Percentiles rank a stretch among this genome's conserved stretches.
phyloP scores from a whole-genome alignment of 139 green algal species.

The Chlorella sp. region DNA sequence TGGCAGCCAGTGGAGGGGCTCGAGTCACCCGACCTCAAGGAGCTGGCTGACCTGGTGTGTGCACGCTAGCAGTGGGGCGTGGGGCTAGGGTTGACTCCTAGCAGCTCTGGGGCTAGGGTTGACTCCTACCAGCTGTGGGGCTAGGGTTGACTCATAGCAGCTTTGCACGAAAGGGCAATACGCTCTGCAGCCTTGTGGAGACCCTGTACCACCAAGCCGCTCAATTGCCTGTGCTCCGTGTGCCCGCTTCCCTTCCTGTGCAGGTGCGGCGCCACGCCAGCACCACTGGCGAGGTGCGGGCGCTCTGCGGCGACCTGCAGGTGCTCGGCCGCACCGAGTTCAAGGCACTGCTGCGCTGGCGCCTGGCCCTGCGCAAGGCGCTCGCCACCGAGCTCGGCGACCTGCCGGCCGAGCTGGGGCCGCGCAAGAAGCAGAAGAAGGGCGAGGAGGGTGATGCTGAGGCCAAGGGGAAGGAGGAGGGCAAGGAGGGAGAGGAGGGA shows the following conservation, averaged over 20 bases:
- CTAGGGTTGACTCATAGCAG: too few relatives aligned
- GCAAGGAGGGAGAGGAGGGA: background rate
- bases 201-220: too few relatives aligned
- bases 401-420: background rate
- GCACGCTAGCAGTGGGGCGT: too few relatives aligned
- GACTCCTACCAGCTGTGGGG: too few relatives aligned
- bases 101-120: too few relatives aligned
- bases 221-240: too few relatives aligned
- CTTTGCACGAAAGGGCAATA: too few relatives aligned
- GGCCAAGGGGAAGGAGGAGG: slow-evolving; percentile 1
- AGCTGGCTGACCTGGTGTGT: slow-evolving; percentile 28
- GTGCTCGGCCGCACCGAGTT: slow-evolving; percentile 95
- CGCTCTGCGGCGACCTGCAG: slow-evolving; percentile 83
- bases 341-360: slow-evolving; percentile 93
- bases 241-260: too few relatives aligned
- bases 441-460: slow-evolving; percentile 7
- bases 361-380: slow-evolving; percentile 29
- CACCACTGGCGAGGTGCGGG: slow-evolving; percentile 75
- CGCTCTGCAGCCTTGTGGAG: too few relatives aligned
- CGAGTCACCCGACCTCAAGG: slow-evolving; percentile 28
- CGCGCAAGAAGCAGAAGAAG: background rate
- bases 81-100: too few relatives aligned
- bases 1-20: slow-evolving; percentile 18
- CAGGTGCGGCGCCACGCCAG: slow-evolving; percentile 48
- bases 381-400: slow-evolving; percentile 30